phyloP scores from a whole-genome alignment of 2,329 filamentous ascomycete genomes.

The Scedosporium minutisporum region DNA sequence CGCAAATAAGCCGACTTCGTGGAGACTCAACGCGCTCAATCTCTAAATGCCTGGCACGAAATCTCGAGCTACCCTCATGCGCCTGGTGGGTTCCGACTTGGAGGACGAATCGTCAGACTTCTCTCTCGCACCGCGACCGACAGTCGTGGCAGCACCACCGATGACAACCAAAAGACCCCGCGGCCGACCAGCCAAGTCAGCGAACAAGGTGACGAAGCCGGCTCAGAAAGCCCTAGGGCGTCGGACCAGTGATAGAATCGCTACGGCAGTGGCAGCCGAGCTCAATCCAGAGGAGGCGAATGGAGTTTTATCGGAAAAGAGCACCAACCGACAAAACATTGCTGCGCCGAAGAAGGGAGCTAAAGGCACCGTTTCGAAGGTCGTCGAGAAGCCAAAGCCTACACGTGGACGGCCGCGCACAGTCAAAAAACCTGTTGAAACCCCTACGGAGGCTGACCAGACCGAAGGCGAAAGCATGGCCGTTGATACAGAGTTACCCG shows the following conservation, averaged over 20 bases:
- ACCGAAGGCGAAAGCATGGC: neutral
- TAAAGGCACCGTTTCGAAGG: neutral
- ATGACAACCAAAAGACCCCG: constrained; percentile 3
- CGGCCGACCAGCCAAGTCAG: constrained; percentile 3
- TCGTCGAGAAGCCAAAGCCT: neutral
- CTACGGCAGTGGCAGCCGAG: neutral
- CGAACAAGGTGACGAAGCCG: constrained; percentile 7
- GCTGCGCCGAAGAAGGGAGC: neutral
- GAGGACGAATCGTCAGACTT: constrained; percentile 3
- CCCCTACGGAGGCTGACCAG: neutral
- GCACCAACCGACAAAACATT: neutral
- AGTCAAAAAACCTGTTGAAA: neutral
- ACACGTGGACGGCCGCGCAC: constrained; percentile 3
- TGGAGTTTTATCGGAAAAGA: neutral
- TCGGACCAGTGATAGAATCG: neutral
- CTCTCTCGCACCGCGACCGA: neutral
- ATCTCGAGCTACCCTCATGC: neutral
- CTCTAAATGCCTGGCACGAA: neutral
- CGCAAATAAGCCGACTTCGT: neutral
- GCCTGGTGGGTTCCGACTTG: constrained; percentile 5
- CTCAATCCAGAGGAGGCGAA: neutral
- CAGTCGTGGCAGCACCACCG: neutral
- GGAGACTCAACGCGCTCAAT: neutral
- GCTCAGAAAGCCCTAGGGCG: neutral
- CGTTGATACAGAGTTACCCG: neutral